Evolutionary conservation across 2,329 filamentous ascomycete species (phyloP), one percentile per base, ranked within the genome.

Genomic region (Pseudogymnoascus sp.): DNA sequence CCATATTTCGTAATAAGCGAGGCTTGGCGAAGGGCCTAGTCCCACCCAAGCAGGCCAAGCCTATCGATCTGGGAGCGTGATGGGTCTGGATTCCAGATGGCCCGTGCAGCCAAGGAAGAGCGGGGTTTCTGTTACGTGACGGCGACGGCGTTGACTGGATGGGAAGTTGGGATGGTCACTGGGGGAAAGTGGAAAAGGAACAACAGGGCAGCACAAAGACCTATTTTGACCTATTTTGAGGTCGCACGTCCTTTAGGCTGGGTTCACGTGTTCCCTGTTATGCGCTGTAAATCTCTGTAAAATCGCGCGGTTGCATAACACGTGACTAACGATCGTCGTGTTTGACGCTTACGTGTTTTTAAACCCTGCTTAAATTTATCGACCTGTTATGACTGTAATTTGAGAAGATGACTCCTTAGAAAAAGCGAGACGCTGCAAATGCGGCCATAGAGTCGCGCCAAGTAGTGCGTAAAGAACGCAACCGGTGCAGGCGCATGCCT

Each of bases 81-180:
- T 54, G 40, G 40, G 45, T 51, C 45, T 51, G 45, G 45, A 51
- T 51, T 1, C 10, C 2, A 10, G 26, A 6, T 31, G 47, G 47
- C 10, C 26, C 47, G 26, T 54, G 47, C 26, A 12, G 47, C 47
- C 26, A 54, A 54, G 47, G 47, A 54, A 14, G 26, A n/a, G 47
- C 23, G 23, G 16, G 26, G 47, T 54, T 16, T 54, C n/a, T 54
- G 26, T 54, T 54, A 54, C 47, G 47, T 54, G 61, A 57, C 39
- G 14, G 61, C 2, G 26, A 36, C 4, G 40, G n/a, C 12, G n/a
- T 7, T 40, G 40, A 62, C 26, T 34, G 57, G 59, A 36, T 60
- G 16, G 26, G 61, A 39, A 39, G 57, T 60, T 63, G 62, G 59
- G 60, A 40, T 62, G 60, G 64, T 68, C 68, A 68, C 68, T 68